Evolutionary conservation across 2,329 filamentous ascomycete species (phyloP).

Genomic region (Arthroderma sp.): DNA sequence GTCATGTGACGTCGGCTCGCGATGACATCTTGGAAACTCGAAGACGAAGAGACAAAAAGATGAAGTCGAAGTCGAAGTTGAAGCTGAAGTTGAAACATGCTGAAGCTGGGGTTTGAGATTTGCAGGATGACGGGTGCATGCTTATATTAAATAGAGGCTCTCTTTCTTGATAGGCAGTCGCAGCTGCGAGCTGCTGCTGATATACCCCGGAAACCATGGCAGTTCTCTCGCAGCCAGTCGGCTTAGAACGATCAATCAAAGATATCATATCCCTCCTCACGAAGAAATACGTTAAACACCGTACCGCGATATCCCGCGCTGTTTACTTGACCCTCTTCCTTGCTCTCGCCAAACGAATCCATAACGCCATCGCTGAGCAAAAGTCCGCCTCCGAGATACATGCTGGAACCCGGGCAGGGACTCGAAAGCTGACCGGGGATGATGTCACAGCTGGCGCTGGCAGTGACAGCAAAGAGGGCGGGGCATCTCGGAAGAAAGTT

Average conservation of each 20-base stretch:
- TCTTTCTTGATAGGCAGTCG: not conserved
- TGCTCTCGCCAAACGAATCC: conserved; percentile 72
- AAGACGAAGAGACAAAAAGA: not conserved
- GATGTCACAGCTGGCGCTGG: conserved; percentile 14
- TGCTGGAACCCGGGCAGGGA: conserved; percentile 45
- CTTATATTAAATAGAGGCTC: not conserved
- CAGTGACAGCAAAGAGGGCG: conserved; percentile 19
- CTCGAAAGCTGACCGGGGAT: conserved; percentile 22
- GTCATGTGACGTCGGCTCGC: conserved; percentile 6
- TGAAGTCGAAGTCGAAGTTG: not conserved
- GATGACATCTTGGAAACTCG: not conserved
- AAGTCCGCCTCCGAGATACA: conserved; percentile 67
- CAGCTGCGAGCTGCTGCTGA: not conserved
- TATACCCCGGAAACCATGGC: conserved; percentile 44
- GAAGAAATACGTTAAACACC: conserved; percentile 62
- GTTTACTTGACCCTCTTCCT: conserved; percentile 74
- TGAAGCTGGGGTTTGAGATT: not conserved
- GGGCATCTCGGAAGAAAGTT: conserved; percentile 56
- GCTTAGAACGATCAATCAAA: conserved; percentile 53
- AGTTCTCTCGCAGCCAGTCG: conserved; percentile 58
- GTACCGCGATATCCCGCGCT: conserved; percentile 67
- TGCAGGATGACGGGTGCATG: not conserved
- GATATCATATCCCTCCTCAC: conserved; percentile 55
- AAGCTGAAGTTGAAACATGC: not conserved
- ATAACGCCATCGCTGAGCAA: conserved; percentile 83